These are phyloP conservation scores for Cyphellophora europaea DNA, from an alignment of 2,329 filamentous ascomycete genomes.

Conservation along the genomic window DNA sequence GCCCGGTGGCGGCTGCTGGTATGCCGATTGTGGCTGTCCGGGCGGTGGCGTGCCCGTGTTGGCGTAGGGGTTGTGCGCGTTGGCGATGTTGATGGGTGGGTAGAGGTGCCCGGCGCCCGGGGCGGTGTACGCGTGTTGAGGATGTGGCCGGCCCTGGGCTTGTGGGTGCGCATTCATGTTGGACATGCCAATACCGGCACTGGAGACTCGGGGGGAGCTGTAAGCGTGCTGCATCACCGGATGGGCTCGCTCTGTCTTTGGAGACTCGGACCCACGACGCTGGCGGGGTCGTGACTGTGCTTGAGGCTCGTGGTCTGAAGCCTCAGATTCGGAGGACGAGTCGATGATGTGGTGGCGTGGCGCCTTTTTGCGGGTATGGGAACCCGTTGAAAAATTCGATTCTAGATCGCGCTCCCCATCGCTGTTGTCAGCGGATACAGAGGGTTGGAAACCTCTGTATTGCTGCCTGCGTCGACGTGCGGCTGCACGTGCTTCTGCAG, in stretches of 20 bases:
- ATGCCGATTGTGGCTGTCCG: conserved; percentile 1
- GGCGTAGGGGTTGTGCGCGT: conserved; percentile 9
- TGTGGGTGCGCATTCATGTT: background rate
- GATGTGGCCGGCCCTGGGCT: background rate
- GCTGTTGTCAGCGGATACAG: conserved; percentile 25
- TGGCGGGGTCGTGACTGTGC: conserved; percentile 3
- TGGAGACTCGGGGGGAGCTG: background rate
- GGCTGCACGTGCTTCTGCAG: conserved; percentile 26
- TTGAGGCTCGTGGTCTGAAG: conserved; percentile 11
- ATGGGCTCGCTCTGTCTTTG: conserved; percentile 4
- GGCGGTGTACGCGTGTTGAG: conserved; percentile 5
- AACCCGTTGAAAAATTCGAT: background rate
- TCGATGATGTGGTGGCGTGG: conserved; percentile 15
- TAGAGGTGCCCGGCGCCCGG: conserved; percentile 13
- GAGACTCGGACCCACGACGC: conserved; percentile 10
- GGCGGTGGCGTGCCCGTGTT: conserved; percentile 1
- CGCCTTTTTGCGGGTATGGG: conserved; percentile 8
- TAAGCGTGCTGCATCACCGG: background rate
- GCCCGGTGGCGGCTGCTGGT: background rate
- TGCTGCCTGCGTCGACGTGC: conserved; percentile 22
- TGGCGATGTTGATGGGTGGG: conserved; percentile 12
- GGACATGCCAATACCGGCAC: too few species aligned
- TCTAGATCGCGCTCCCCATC: conserved; percentile 22
- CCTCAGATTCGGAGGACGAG: conserved; percentile 16
- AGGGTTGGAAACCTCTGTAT: conserved; percentile 25